Base-by-base conservation (phyloP, 257 asterid species). In the Przewalskia tangutica region DNA sequence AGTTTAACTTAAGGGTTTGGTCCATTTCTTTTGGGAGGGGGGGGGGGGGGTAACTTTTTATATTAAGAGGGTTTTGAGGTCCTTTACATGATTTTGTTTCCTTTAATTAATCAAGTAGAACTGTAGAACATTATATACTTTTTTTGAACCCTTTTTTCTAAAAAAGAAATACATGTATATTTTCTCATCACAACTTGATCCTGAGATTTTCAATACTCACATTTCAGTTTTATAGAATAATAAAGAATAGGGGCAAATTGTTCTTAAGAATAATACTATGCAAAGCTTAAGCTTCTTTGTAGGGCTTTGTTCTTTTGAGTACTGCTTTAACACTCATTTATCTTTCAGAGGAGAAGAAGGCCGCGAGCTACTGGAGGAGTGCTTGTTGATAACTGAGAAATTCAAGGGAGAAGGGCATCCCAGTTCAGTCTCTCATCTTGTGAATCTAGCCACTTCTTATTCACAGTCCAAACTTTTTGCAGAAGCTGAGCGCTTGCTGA, bases 371-470 rank as follows among this genome's bases (percentile, higher is more conserved):
- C 83, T 95, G 81, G 92, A 89, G 83, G 93, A 95, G 84, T 92
- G 95, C 90, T 83, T 95, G 82, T 75, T 86, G 55, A 88, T 90
- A 79, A 85, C 90, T 20, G 93, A 95, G 84, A 90, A 87, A 83
- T 83, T 84, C 11, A 89, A 88, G 83, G 99, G 98, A 81, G 93
- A 91, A 85, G 93, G 89, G 34, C 91, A 94, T 84, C 97, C 95
- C 56, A 87, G 86, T 89, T 88, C 87, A 79, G 98, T 93, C 55
- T 89, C 92, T 66, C 95, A 92, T 83, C 93, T 95, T 8, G 88
- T 95, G 84, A 95, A 93, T 89, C 96, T 95, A 76, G 98, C 98
- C 55, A 83, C 93, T 80, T 95, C 99, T n/a, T 91, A 91, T 89
- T 93, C 97, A 66, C 92, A 87, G 80, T 91, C 90, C 38, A 93